phyloP scores from a whole-genome alignment of 768 basidiomycete genomes.

The Podaxis pistillaris region DNA sequence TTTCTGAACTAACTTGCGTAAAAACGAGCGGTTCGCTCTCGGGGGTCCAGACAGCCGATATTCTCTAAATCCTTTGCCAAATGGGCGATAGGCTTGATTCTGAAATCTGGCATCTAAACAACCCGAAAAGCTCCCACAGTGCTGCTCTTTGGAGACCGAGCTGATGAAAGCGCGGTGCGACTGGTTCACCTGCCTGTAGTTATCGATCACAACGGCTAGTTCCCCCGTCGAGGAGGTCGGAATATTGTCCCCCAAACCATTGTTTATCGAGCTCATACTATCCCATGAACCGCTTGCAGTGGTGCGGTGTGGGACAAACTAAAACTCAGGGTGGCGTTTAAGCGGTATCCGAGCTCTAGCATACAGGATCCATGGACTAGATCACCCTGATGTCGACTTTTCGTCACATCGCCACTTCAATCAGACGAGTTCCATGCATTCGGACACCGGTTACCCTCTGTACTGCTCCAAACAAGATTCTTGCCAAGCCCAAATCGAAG shows the following conservation, averaged over 20 bases:
- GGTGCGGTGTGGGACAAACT: constrained; percentile 1
- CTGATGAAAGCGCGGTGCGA: no score
- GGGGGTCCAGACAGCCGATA: background rate
- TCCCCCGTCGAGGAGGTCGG: background rate
- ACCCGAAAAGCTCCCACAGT: background rate
- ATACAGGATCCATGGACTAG: background rate
- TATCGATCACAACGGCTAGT: background rate
- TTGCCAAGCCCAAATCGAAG: constrained; percentile 10
- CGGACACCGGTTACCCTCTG: background rate
- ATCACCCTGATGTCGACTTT: background rate
- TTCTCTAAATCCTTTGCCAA: background rate
- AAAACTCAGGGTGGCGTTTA: constrained; percentile 24
- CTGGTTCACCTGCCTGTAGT: background rate
- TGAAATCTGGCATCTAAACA: background rate
- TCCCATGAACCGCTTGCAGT: background rate
- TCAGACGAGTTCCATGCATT: background rate
- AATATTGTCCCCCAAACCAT: background rate
- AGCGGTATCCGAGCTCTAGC: constrained; percentile 19
- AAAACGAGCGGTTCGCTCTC: background rate
- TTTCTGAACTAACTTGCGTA: background rate
- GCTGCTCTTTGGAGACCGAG: background rate
- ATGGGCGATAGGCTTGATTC: background rate
- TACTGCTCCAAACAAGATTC: background rate
- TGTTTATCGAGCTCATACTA: background rate
- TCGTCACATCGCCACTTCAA: constrained; percentile 2